Evolutionary conservation across 305 asterid species (phyloP).

Genomic region (Fraxinus baroniana): DNA sequence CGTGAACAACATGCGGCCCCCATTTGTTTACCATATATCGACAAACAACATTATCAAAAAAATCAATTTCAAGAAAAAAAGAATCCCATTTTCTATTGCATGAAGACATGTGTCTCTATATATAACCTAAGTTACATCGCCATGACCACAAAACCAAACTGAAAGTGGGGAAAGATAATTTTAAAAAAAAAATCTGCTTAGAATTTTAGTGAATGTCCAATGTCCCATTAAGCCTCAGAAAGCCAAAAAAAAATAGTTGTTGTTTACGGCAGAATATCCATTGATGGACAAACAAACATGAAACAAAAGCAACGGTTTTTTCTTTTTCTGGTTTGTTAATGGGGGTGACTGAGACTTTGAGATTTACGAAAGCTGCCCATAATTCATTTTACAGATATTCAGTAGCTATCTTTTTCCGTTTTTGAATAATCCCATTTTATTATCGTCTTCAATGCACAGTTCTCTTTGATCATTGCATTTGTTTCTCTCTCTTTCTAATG

Average conservation of each 20-base stretch:
- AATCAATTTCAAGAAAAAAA: too few species aligned
- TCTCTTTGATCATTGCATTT: neutral
- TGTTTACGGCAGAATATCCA: neutral
- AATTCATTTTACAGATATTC: neutral
- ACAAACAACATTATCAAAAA: too few species aligned
- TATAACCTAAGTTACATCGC: neutral
- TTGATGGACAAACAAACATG: neutral
- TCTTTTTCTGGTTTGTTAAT: neutral
- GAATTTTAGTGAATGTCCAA: constrained; percentile 31
- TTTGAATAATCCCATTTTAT: neutral
- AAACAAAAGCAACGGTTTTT: neutral
- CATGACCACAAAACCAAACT: neutral
- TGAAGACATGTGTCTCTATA: neutral
- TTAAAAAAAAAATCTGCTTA: neutral
- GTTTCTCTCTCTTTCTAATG: neutral
- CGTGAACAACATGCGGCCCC: too few species aligned
- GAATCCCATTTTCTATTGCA: neutral
- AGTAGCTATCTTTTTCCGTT: neutral
- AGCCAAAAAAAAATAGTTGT: neutral
- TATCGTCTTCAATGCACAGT: neutral
- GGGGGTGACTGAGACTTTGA: constrained; percentile 16
- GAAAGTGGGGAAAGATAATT: constrained; percentile 1
- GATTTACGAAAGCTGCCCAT: neutral
- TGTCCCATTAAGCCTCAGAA: constrained; percentile 32
- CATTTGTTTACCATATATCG: too few species aligned